Evolutionary conservation across 768 basidiomycete species (phyloP).

Genomic region (Leccinum boreale): DNA sequence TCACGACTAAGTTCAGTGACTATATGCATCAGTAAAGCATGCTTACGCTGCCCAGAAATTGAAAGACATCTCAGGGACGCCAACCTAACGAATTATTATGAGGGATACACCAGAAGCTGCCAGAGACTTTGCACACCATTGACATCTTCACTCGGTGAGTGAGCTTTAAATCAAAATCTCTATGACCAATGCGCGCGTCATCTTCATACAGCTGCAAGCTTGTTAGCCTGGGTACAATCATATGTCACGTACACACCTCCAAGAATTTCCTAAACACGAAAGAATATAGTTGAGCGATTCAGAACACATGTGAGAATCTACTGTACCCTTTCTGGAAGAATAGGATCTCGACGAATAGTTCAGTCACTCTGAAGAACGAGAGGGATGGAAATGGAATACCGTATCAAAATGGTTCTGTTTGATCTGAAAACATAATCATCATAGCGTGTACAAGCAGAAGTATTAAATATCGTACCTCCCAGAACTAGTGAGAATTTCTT

Average conservation of each 20-base stretch:
- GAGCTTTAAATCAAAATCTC: conserved; percentile 91
- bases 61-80: conserved; percentile 92
- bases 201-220: conserved; percentile 77
- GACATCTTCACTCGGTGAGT: conserved; percentile 96
- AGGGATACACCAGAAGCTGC: background rate
- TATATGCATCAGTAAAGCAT: background rate
- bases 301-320: conserved; percentile 5
- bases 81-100: conserved; percentile 54
- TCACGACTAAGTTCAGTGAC: conserved; percentile 3
- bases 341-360: conserved; percentile 50
- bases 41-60: conserved; percentile 89
- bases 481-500: conserved; percentile 47
- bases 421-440: conserved; percentile 55
- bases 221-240: background rate
- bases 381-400: conserved; percentile 34
- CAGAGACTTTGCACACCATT: conserved; percentile 60
- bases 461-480: conserved; percentile 51
- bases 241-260: conserved; percentile 44
- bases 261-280: conserved; percentile 66
- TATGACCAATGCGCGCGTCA: conserved; percentile 90
- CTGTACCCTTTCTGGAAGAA: conserved; percentile 97
- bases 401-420: conserved; percentile 98
- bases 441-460: background rate
- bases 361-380: conserved; percentile 13
- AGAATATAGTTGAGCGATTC: conserved; percentile 4